Evolutionary conservation across 805 yeast species (phyloP), one percentile per base, ranked within the genome.

Genomic region (Yamadazyma phyllophila): DNA sequence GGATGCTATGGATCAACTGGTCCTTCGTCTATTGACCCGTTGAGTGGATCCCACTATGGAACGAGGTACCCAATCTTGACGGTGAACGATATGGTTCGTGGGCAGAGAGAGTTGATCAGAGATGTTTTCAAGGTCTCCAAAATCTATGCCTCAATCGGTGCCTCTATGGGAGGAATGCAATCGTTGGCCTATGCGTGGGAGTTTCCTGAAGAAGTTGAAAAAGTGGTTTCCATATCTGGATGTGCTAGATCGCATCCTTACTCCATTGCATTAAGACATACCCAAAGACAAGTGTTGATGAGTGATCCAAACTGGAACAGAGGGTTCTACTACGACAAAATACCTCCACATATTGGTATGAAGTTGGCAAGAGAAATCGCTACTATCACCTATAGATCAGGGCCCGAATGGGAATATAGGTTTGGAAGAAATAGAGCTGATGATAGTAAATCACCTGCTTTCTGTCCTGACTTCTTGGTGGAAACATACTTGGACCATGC

Each of bases 81-180:
- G 0, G 77, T 91, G 26, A 85, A 84, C 56, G 97, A 91, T 62
- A 90, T 91, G 96, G 88, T 88, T 2, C 71, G 96, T 43, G 96
- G 95, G 0, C 97, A 91, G 67, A 76, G 87, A 46, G 73, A 85
- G 42, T 66, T 91, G 36, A 71, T 91, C 14, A 68, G 65, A 24
- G 77, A 82, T 38, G 80, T 77, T 38, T 80, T 90, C 47, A 82
- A 83, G 1, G 84, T 85, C 26, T 39, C 56, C 1, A 84, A 80
- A 60, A 66, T 91, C 20, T 79, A 81, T 62, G 96, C 96, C 1
- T 78, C 88, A 1, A 81, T 91, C 7, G 97, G 97, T 5, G 83
- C 96, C 2, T 88, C 96, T 0, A 88, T 91, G 95, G 97, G 97
- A n/a, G 97, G 97, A n/a, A 89, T 91, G 97, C 97, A 90, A 67